Evolutionary conservation across 2,329 filamentous ascomycete species (phyloP), one percentile per base, ranked within the genome.

Genomic region (Reticulascus tulasneorum): DNA sequence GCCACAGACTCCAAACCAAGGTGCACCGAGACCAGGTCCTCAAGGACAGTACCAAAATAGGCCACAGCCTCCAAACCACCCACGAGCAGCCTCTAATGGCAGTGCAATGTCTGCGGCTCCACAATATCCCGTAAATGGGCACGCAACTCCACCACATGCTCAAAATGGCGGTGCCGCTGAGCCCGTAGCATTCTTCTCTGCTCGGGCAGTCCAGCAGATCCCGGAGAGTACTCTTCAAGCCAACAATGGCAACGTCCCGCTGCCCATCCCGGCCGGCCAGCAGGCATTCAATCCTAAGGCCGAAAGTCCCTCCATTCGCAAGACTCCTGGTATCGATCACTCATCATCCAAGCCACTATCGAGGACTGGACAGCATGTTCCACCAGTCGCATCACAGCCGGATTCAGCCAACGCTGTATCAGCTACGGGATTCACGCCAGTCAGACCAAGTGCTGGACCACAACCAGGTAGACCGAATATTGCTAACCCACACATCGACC

Each of bases 291-390:
- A 90, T 49, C 84, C 84, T 4, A 80, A 80, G 39, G 73, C 79
- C 6, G 84, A 90, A 51, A 87, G 82, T 43, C 89, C 90, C 0
- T 93, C 89, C 1, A 89, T 95, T 53, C 79, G 87, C 43, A 90
- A 91, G 55, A 96, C 91, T 1, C 84, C 85, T 0, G 90, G 90
- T 3, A 75, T 96, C 24, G 88, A 96, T 52, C 87, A 94, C 53
- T 79, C 66, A 16, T 82, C 78, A 33, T 90, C 85, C 5, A 82
- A 83, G 34, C 87, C 89, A 0, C 64, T 95, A 3, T 74, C 73
- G 5, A 75, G 73, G 44, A 71, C 67, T 29, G 63, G 70, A 0
- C 67, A 75, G 44, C 75, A 80, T 39, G 64, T 78, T 1, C 55
- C 69, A 1, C 67, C 71, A 2, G 22, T 47, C 2, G 52, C 55